Conservation (phyloP, 2,329 filamentous ascomycete species). For the Fusarium globosum region DNA sequence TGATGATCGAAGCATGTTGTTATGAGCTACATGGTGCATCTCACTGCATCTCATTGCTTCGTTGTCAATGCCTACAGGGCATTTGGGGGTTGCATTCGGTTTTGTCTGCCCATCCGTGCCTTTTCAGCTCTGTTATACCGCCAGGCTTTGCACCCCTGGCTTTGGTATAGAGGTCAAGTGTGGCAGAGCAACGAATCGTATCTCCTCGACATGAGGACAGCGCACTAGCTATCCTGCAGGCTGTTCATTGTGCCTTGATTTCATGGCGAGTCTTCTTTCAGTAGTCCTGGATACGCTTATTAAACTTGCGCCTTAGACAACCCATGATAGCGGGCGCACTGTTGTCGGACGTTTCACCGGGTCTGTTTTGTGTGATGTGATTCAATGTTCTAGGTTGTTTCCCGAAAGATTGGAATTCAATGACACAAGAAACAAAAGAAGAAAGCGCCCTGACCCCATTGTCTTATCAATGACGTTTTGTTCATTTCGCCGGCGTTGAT, state of each 20-base stretch:
- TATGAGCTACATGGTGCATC: constrained; percentile 20
- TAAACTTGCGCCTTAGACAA: not conserved
- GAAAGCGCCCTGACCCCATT: constrained; percentile 28
- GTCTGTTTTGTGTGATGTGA: constrained; percentile 6
- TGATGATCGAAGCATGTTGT: constrained; percentile 10
- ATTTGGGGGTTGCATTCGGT: constrained; percentile 19
- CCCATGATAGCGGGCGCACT: constrained; percentile 18
- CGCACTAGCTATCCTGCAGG: constrained; percentile 1
- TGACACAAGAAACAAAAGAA: constrained; percentile 10
- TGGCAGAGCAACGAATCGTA: constrained; percentile 24
- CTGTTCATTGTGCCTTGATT: constrained; percentile 20
- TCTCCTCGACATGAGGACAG: constrained; percentile 20
- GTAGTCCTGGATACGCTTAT: not conserved
- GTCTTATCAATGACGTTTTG: constrained; percentile 31
- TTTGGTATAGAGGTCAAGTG: constrained; percentile 16
- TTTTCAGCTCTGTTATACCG: constrained; percentile 36
- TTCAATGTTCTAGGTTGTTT: constrained; percentile 26
- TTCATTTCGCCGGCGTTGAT: constrained; percentile 36
- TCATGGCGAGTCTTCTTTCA: not conserved
- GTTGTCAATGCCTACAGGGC: constrained; percentile 10
- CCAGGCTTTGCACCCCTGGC: constrained; percentile 30
- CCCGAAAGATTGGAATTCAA: constrained; percentile 23
- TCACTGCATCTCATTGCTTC: constrained; percentile 29
- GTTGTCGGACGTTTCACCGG: constrained; percentile 24
- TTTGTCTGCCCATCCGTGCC: constrained; percentile 23